Base-by-base conservation (phyloP, 2,329 filamentous ascomycete genomes). In the Pyricularia sp. region DNA sequence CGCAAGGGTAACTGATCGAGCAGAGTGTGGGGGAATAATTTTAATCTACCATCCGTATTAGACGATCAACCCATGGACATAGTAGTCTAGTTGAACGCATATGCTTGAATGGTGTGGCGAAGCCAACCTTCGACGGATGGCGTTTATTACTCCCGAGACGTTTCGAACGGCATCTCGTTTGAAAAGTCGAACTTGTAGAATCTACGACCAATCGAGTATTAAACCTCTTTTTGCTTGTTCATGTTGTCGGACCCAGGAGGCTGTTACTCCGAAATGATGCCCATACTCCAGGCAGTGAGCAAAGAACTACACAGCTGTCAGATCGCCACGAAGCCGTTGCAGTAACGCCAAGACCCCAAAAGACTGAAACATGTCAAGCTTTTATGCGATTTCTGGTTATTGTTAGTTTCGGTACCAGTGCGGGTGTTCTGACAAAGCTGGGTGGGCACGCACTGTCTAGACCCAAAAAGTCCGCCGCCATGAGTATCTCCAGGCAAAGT, bases 381-480 rank as follows among this genome's bases (percentile, higher is more conserved):
- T 22, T 44, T 44, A 55, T 28, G 19, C 44, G 8, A 31, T 33
- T 53, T 59, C 62, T 64, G 49, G 1, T 35, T 24, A 5, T 19
- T 30, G 12, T 10, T 13, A 30, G 13, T 19, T 22, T 64, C 13
- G 59, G 62, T 8, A 59, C 16, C 16, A 53, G n/a, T n/a, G 33
- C 1, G 24, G 28, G 40, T n/a, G 40, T 24, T 22, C 22, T 4
- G 22, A 35, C 16, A 30, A 3, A 31, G 30, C 16, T 24, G 26
- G 26, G 10, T 30, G 35, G 35, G 35, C 28, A 44, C 79, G 73
- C 73, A 84, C 82, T 80, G 75, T 89, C 87, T 72, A 93, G 77
- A 70, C 87, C 86, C 68, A 93, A 78, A 73, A 85, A 93, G 76
- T 93, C 89, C 30, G 89, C 88, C 16, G 89, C 90, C 77, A 89